Evolutionary conservation across 2,329 filamentous ascomycete genomes (phyloP).

Genomic region (Cordyceps cicadae): DNA sequence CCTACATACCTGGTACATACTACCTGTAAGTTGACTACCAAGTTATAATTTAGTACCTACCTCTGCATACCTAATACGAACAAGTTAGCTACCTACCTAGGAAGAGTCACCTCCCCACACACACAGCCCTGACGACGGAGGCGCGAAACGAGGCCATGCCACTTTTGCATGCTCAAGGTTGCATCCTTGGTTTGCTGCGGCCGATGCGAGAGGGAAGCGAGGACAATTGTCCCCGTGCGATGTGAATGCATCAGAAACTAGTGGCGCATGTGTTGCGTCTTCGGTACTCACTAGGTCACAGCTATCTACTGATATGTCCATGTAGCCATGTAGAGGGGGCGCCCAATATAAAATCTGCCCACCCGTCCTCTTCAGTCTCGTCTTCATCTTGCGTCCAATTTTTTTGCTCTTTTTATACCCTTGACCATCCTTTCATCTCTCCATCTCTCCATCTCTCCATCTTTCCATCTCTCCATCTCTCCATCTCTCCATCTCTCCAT

Average conservation of each 20-base stretch:
- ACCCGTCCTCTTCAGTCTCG: background rate
- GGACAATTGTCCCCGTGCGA: background rate
- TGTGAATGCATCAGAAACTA: background rate
- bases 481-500: no score
- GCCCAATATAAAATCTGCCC: slow-evolving; percentile 6
- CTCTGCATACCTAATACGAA: no score
- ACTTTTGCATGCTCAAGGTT: background rate
- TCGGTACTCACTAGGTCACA: background rate
- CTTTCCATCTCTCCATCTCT: background rate
- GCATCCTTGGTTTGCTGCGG: background rate
- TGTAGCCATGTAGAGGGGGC: background rate
- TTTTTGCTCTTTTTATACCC: background rate
- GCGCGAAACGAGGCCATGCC: background rate
- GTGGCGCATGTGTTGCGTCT: background rate
- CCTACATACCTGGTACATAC: no score
- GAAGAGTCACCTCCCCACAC: no score
- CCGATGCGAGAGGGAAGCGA: background rate
- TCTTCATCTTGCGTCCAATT: background rate
- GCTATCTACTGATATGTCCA: background rate
- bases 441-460: background rate
- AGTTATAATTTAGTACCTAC: no score
- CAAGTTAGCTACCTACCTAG: no score
- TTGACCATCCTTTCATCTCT: background rate
- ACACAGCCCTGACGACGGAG: background rate
- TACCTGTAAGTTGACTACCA: no score